phyloP scores from a whole-genome alignment of 768 basidiomycete genomes.

The Leccinum disarticulatum region DNA sequence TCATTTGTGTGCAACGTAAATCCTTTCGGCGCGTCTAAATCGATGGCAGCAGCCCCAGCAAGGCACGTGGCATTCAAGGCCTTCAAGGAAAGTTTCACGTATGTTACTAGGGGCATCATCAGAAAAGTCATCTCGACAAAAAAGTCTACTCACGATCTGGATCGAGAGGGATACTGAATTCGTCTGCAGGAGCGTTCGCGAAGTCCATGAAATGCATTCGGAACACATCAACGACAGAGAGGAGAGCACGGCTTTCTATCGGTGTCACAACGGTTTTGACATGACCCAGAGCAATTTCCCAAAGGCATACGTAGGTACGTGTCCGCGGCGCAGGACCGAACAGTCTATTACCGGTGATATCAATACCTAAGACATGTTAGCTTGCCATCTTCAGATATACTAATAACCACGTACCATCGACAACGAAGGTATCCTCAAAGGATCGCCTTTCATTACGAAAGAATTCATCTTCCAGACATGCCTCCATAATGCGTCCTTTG shows the following conservation, averaged over 20 bases:
- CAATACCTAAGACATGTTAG: conserved; percentile 50
- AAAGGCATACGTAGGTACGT: conserved; percentile 86
- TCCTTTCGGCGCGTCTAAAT: conserved; percentile 57
- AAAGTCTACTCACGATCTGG: conserved; percentile 66
- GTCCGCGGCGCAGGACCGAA: conserved; percentile 88
- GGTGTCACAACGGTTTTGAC: conserved; percentile 59
- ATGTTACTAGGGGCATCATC: conserved; percentile 61
- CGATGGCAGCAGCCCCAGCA: conserved; percentile 51
- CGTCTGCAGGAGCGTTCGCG: conserved; percentile 77
- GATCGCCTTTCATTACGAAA: conserved; percentile 20
- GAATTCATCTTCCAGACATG: conserved; percentile 47
- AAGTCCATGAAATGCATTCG: conserved; percentile 70
- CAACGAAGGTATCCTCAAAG: conserved; percentile 40
- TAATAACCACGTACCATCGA: conserved; percentile 43
- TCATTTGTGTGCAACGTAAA: conserved; percentile 73
- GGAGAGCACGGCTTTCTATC: conserved; percentile 49
- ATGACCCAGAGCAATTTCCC: conserved; percentile 80
- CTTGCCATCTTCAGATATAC: neutral
- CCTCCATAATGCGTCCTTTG: conserved; percentile 46
- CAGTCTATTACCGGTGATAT: conserved; percentile 79
- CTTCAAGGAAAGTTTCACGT: conserved; percentile 66
- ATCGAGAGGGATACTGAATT: conserved; percentile 58
- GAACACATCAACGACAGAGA: conserved; percentile 57
- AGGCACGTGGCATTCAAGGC: conserved; percentile 56
- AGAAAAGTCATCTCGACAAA: neutral